Base-by-base conservation (phyloP, 169 alveolate species). In the Plasmodium fragile region DNA sequence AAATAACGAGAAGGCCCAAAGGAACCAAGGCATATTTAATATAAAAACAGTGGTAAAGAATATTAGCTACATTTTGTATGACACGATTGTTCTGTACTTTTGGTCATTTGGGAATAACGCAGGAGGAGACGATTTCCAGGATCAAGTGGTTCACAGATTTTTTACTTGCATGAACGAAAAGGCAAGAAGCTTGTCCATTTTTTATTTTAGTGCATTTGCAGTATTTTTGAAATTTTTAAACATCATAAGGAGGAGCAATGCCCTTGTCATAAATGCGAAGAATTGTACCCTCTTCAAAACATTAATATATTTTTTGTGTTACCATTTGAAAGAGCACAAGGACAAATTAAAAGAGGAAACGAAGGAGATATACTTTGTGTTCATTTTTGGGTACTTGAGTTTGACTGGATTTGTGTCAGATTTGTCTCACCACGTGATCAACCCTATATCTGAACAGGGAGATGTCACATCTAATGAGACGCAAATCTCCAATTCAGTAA, bases 131-230 rank as follows among this genome's bases (percentile, higher is more conserved):
- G 75, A 72, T 2, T 25, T 0, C 8, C 28, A 30, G 13, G 39
- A 10, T 0, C 10, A 84, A 30, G 10, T 53, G 55, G 41, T 72
- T 6, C 89, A 89, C 71, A 91, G 81, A 69, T 91, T 91, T 70
- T 91, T 91, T 70, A 91, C 94, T 4, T 91, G 94, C 73, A 36
- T 81, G 59, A 79, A 91, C 73, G 94, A 91, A 25, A 81, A 91
- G 43, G 91, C 94, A 25, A 65, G 94, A 91, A 43, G 75, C 32
- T 70, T 91, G 53, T 80, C 92, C 16, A 45, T 81, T 49, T 91
- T 80, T 59, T 91, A 91, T 75, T 91, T 91, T 49, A 28, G 53
- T 5, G 65, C 77, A 22, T 91, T 91, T 69, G 71, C 84, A 49
- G 69, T 91, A 70, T 39, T 80, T 91, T 91, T 69, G 79, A 84